Conservation (phyloP, 2,329 filamentous ascomycete species). For the Herpotrichia juniperi region DNA sequence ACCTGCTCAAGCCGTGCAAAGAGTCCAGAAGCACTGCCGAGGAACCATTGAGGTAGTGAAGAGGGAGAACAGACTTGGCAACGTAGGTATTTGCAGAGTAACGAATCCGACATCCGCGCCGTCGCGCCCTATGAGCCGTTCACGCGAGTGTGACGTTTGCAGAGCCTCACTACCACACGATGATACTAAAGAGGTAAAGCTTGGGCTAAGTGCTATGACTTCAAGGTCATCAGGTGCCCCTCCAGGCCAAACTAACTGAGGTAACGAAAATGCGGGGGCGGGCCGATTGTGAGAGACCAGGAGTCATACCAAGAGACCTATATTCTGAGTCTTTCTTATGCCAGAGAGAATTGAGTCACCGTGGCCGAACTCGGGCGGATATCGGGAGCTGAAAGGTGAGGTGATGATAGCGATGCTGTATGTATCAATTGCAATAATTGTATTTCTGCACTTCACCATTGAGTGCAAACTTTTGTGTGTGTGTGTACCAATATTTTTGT, state of each 20-base stretch:
- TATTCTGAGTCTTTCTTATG: neutral
- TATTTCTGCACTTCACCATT: neutral
- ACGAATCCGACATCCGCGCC: slow-evolving; percentile 20
- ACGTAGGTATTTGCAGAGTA: slow-evolving; percentile 3
- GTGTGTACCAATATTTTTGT: neutral
- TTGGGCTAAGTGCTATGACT: slow-evolving; percentile 23
- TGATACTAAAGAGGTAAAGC: slow-evolving; percentile 12
- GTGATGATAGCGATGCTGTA: neutral
- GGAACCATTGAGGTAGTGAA: neutral
- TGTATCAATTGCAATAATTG: slow-evolving; percentile 1
- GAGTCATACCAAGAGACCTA: slow-evolving; percentile 1
- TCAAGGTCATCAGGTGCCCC: slow-evolving; percentile 15
- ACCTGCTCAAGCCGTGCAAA: slow-evolving; percentile 16
- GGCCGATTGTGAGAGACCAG: slow-evolving; percentile 13
- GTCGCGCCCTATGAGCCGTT: slow-evolving; percentile 22
- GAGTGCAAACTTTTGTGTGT: neutral
- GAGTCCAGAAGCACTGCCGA: neutral
- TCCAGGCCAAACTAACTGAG: slow-evolving; percentile 1
- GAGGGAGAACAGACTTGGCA: neutral
- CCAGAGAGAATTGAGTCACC: slow-evolving; percentile 23
- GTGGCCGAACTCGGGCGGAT: slow-evolving; percentile 3
- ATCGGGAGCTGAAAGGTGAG: neutral
- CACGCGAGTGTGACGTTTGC: slow-evolving; percentile 28
- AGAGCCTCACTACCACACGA: slow-evolving; percentile 38
- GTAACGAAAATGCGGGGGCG: slow-evolving; percentile 9